These are phyloP conservation scores for Schizophyllum commune DNA, from an alignment of 1,284 basidiomycete genomes.

Conservation along the genomic window DNA sequence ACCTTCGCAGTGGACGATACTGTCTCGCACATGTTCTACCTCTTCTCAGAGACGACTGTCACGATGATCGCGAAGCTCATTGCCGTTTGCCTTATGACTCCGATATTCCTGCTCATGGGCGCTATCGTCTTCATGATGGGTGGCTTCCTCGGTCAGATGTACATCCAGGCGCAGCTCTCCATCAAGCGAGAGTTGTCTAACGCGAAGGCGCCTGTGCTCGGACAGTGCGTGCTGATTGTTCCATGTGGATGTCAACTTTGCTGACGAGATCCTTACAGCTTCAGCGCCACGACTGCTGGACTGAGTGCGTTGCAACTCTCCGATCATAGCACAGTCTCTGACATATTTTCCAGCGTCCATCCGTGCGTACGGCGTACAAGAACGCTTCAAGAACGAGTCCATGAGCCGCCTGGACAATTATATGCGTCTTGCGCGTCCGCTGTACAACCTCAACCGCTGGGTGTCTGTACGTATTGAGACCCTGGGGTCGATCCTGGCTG, in stretches of 20 bases:
- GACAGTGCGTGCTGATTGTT: constrained; percentile 31
- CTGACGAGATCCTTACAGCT: constrained; percentile 20
- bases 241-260: background rate
- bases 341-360: constrained; percentile 40
- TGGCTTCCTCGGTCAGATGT: constrained; percentile 29
- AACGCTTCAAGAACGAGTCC: constrained; percentile 37
- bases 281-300: constrained; percentile 63
- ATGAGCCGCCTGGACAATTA: constrained; percentile 40
- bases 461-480: constrained; percentile 44
- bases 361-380: constrained; percentile 50
- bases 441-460: constrained; percentile 56
- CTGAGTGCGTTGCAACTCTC: constrained; percentile 36
- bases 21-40: constrained; percentile 24
- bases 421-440: constrained; percentile 36
- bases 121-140: constrained; percentile 31
- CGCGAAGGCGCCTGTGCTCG: constrained; percentile 58
- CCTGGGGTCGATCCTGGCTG: constrained; percentile 43
- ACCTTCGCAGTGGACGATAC: constrained; percentile 28
- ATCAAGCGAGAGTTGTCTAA: constrained; percentile 73
- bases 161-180: constrained; percentile 67
- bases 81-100: constrained; percentile 37
- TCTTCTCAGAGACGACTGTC: constrained; percentile 20
- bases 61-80: constrained; percentile 20
- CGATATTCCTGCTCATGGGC: constrained; percentile 26
- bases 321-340: constrained; percentile 1